Base-by-base conservation (phyloP, 352 stramenopile species). In the Globisporangium echinulatum region DNA sequence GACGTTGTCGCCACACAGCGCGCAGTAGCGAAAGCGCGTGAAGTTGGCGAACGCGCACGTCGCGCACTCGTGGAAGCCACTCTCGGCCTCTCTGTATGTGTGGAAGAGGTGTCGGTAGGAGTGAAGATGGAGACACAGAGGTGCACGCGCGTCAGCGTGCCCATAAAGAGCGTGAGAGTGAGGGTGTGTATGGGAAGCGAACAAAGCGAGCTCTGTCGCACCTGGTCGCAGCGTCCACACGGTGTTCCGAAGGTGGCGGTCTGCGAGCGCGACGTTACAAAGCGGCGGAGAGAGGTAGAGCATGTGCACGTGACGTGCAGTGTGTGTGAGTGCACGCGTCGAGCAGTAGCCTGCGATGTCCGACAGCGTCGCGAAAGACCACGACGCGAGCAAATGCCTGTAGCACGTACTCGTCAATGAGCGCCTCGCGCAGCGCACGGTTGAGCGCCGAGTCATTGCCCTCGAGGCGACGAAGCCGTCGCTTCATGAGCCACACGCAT, bases 401-500 rank as follows among this genome's bases (percentile, higher is more conserved):
- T 25, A 39, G 49, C 15, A 52, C 44, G 15, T 38, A 60, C 55
- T 48, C 10, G 37, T 54, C 33, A 17, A 60, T 60, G 10, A 60
- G 53, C 19, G 53, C 53, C 19, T 58, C 39, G 19, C 40, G 53
- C 15, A 58, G 53, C 53, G 40, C 53, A 15, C 50, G 50, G 36
- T 39, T 13, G 40, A 50, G 53, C 40, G 36, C 17, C 1, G 15
- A 19, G 48, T 53, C 54, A 9, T 39, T 33, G 54, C 13, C 15
- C 17, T 59, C 54, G 11, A 59, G 33, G 9, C 15, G 7, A 4
- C 33, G 54, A 43, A 59, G 36, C 33, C 54, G 54, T 15, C 54
- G 54, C 8, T 36, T 25, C 44, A 59, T 52, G 43, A 59, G 54
- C 44, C 44, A 59, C 25, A 59, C 54, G 54, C 54, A 59, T 9